These are phyloP conservation scores for Malassezia vespertilionis DNA, from an alignment of 1,284 basidiomycete species.

Conservation along the genomic window DNA sequence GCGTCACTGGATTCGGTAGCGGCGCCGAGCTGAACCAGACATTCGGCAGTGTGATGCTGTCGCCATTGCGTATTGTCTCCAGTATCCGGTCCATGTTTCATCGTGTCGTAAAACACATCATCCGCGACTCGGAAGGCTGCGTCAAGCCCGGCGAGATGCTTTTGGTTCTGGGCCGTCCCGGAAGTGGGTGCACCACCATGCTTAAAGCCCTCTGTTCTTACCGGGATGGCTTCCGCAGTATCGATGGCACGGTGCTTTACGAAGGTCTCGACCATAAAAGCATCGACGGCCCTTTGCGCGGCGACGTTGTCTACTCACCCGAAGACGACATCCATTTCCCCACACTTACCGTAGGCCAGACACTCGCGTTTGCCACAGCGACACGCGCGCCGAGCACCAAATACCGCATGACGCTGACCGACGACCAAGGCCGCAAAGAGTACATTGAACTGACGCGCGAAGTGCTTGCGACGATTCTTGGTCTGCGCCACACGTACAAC, in stretches of 20 bases:
- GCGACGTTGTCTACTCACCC: constrained; percentile 30
- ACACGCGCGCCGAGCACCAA: constrained; percentile 16
- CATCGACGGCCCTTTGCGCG: constrained; percentile 48
- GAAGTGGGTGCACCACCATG: constrained; percentile 56
- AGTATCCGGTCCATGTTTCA: constrained; percentile 22
- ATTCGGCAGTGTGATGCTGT: constrained; percentile 22
- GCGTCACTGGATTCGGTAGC: constrained; percentile 31
- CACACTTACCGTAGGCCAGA: constrained; percentile 31
- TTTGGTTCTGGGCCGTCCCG: constrained; percentile 53
- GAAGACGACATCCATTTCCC: constrained; percentile 32
- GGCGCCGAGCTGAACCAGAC: constrained; percentile 28
- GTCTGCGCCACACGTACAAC: constrained; percentile 27
- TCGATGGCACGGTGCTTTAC: constrained; percentile 43
- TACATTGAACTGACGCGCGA: constrained; percentile 24
- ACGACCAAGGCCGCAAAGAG: constrained; percentile 33
- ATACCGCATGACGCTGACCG: constrained; percentile 21
- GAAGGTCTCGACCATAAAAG: constrained; percentile 52
- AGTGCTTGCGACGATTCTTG: constrained; percentile 39
- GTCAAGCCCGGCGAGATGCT: constrained; percentile 57
- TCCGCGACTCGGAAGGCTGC: constrained; percentile 24
- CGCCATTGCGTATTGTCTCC: constrained; percentile 23
- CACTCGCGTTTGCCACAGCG: constrained; percentile 25
- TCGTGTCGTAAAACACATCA: constrained; percentile 32
- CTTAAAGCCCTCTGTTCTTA: constrained; percentile 55
- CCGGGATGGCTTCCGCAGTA: constrained; percentile 39